phyloP scores from a whole-genome alignment of 805 yeast species.

The Candida nanaspora region DNA sequence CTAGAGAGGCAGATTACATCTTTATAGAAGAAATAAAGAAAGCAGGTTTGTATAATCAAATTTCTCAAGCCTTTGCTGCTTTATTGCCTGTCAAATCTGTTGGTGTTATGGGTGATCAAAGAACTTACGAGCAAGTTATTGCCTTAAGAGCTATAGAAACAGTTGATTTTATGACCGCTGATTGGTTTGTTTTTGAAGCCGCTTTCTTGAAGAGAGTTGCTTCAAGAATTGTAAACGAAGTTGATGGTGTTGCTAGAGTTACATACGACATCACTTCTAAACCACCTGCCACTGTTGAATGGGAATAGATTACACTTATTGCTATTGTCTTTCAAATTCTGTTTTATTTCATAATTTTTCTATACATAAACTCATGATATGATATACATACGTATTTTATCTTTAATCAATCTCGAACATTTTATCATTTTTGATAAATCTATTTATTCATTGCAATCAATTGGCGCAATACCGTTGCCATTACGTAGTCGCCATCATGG shows the following conservation, averaged over 20 bases:
- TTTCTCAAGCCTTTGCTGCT: constrained; percentile 97
- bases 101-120: constrained; percentile 99
- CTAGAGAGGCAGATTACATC: constrained; percentile 94
- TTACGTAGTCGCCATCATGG: constrained; percentile 57
- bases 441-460: too few species aligned
- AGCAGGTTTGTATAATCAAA: constrained; percentile 87
- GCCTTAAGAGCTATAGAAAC: constrained; percentile 98
- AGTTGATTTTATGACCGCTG: constrained; percentile 98
- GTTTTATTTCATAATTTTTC: too few species aligned
- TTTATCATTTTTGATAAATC: too few species aligned
- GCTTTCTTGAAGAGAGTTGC: constrained; percentile 87
- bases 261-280: constrained; percentile 97
- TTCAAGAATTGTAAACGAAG: constrained; percentile 96
- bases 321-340: too few species aligned
- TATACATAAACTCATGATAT: too few species aligned
- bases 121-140: constrained; percentile 98
- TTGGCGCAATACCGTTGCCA: constrained; percentile 42
- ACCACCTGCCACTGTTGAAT: constrained; percentile 99
- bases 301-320: constrained; percentile 69
- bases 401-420: too few species aligned
- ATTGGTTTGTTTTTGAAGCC: constrained; percentile 94
- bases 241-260: constrained; percentile 97
- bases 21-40: constrained; percentile 93
- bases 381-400: too few species aligned
- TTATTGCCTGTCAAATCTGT: constrained; percentile 96